Base-by-base conservation (phyloP, 1,139 yeast species). In the Candida tropicalis region DNA sequence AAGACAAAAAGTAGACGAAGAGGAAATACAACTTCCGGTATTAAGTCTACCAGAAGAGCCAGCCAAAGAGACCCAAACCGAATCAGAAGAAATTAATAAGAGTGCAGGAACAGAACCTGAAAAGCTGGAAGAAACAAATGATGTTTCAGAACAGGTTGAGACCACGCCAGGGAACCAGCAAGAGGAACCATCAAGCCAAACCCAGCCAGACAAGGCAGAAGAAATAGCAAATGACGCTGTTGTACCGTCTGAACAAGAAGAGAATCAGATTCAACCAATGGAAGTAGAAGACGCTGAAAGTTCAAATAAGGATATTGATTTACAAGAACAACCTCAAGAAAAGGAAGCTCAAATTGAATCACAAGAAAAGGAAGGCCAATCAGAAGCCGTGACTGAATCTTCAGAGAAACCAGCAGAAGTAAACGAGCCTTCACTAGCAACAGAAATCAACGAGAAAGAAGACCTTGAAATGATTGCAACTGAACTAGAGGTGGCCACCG, bases 401-500 rank as follows among this genome's bases (percentile, higher is more conserved):
- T 10, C 34, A 29, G 34, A 29, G 5, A 12, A 33, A 9, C 36
- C 22, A 22, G 17, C 18, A 13, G 27, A 33, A 20, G 34, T 27
- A 8, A 31, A 39, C 4, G 27, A 15, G 13, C 33, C 24, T 17
- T 32, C 35, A 12, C 25, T 16, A 13, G 18, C 42, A 10, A 25
- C 27, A 10, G 17, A 18, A 15, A 23, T 43, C 5, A 51, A 51
- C 26, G 61, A 56, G 37, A 45, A 44, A 13, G 54, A 49, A 23
- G 51, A 53, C 35, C 48, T 55, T 17, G 52, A 47, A 36, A 47
- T 54, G 55, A 56, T 57, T 25, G 61, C 60, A 2, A 48, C 38
- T 13, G 53, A 57, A 38, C 44, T 56, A 5, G 57, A 52, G 37
- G 47, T 42, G 9, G 60, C 60, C 3, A 54, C 60, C 2, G 48